phyloP scores from a whole-genome alignment of 2,329 filamentous ascomycete species.

The Xylariomycetidae sp. region DNA sequence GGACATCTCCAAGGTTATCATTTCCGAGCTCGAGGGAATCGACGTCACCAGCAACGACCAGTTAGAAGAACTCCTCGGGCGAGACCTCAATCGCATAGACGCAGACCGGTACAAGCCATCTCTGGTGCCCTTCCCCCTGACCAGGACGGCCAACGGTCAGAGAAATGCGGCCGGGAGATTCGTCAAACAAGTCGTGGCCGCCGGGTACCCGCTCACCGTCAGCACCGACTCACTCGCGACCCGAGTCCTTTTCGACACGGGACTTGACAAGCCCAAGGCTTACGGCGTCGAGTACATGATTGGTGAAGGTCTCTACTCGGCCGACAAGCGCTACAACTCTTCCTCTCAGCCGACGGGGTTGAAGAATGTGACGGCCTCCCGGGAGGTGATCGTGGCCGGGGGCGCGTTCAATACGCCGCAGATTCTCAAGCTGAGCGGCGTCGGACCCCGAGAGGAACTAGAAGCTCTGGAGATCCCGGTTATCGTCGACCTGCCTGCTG shows the following conservation, averaged over 20 bases:
- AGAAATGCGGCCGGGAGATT: background rate
- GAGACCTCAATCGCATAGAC: background rate
- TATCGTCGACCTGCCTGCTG: conserved; percentile 48
- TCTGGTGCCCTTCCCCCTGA: background rate
- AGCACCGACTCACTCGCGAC: conserved; percentile 1
- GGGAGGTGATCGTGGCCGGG: conserved; percentile 8
- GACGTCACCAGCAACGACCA: conserved; percentile 30
- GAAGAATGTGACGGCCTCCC: conserved; percentile 2
- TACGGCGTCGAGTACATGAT: conserved; percentile 7
- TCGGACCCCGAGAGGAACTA: conserved; percentile 28
- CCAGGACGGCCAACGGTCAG: background rate
- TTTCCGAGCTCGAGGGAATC: background rate
- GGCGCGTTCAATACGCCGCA: conserved; percentile 33
- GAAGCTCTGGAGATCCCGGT: conserved; percentile 39
- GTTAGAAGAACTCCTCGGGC: conserved; percentile 14
- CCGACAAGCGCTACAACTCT: conserved; percentile 6
- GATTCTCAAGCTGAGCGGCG: conserved; percentile 32
- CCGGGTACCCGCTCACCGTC: background rate
- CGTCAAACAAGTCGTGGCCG: background rate
- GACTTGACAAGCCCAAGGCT: conserved; percentile 4
- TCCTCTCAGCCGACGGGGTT: background rate
- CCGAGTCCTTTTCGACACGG: conserved; percentile 1
- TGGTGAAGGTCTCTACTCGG: conserved; percentile 7
- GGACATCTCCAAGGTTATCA: background rate
- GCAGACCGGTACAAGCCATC: background rate